Evolutionary conservation across 495 filamentous ascomycete genomes (phyloP), one percentile per base, ranked within the genome.

Genomic region (Aspergillus cristatus): DNA sequence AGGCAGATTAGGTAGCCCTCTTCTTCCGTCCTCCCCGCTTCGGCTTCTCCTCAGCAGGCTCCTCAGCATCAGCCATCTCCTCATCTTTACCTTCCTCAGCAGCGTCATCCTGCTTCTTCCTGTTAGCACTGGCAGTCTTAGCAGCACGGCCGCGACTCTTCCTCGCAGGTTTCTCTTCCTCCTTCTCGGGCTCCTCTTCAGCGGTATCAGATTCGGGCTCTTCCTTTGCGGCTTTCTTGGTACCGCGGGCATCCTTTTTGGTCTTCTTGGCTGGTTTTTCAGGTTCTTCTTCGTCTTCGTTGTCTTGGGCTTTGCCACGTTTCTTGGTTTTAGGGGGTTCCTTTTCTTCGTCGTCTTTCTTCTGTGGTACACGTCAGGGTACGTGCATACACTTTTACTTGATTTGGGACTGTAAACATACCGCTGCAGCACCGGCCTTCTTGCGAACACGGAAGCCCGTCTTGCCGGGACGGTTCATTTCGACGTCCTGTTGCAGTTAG

Each of bases 391-490:
- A 26, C 16, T 30, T 35, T 17, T 8, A 24, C 8, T 24, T 14
- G 45, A 46, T 40, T 29, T 53, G 55, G 47, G 63, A 50, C 6
- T 51, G 40, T 7, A 43, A 39, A 7, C 40, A 41, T 18, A 53
- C 58, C 31, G 55, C 57, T 12, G 47, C 47, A 6, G 40, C 46
- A 44, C 38, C 46, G 42, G 62, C 51, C 48, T 73, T 74, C 33
- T 60, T 67, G 6, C 62, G 64, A 14, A 54, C 54, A 17, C 68
- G 71, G 47, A 79, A 79, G n/a, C 81, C 79, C 22, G 52, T 68
- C 51, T 68, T 65, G 14, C 82, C 81, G 14, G 72, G 78, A n/a
- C 70, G 64, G 50, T 86, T 87, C 51, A 72, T 65, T 46, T 82
- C 78, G 3, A 69, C 53, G 45, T 89, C 82, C 81, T 86, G 3